phyloP scores from a whole-genome alignment of 2,329 filamentous ascomycete species.

The Colletotrichum lupini region DNA sequence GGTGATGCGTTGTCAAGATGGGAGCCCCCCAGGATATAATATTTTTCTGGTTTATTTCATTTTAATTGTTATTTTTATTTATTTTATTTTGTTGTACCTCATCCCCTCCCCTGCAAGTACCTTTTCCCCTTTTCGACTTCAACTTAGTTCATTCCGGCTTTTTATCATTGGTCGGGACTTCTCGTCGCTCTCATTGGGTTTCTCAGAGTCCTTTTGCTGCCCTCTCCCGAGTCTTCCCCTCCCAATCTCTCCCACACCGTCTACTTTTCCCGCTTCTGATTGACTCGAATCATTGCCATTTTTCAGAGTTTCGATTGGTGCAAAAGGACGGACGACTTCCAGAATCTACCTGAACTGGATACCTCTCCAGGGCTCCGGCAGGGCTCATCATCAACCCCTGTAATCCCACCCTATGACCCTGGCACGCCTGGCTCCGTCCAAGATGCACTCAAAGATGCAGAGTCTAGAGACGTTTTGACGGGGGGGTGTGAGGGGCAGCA shows the following conservation, averaged over 20 bases:
- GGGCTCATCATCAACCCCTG: slow-evolving; percentile 5
- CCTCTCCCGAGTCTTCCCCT: not conserved
- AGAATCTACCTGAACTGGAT: slow-evolving; percentile 3
- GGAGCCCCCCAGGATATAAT: not conserved
- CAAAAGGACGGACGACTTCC: slow-evolving; percentile 13
- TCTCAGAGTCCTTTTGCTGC: not conserved
- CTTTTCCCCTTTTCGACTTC: not conserved
- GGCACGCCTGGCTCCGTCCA: not conserved
- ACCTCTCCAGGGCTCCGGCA: slow-evolving; percentile 13
- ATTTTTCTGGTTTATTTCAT: not conserved
- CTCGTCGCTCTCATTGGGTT: slow-evolving; percentile 2
- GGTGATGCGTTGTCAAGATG: slow-evolving; percentile 64
- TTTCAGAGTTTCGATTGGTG: slow-evolving; percentile 22
- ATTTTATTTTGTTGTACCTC: slow-evolving; percentile 23
- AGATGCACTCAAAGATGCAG: slow-evolving; percentile 22
- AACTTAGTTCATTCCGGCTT: not conserved
- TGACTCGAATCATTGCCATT: slow-evolving; percentile 22
- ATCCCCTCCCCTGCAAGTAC: not conserved
- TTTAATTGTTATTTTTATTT: slow-evolving; percentile 27
- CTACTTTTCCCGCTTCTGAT: slow-evolving; percentile 11
- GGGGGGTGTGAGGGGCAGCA: not conserved
- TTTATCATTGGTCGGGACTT: not conserved
- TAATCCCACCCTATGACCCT: slow-evolving; percentile 8
- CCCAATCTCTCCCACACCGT: not conserved
- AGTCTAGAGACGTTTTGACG: not conserved